Evolutionary conservation across 176 grass and related monocot genomes (phyloP).

Genomic region (Musa itinerans): DNA sequence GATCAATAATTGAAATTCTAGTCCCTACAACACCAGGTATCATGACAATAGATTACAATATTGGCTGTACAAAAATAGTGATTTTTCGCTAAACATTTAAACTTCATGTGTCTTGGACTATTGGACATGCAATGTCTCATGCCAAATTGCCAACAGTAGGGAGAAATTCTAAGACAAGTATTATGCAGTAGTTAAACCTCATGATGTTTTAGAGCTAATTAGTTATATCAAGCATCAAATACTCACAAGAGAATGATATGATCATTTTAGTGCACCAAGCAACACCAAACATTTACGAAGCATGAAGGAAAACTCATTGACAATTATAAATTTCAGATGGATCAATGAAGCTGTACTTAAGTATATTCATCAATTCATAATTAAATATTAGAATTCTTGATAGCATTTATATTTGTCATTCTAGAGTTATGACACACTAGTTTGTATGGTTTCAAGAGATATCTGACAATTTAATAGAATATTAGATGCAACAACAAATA

Average conservation of each 20-base stretch:
- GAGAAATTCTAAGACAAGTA: background rate
- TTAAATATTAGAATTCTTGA: too few species aligned
- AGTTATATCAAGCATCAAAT: background rate
- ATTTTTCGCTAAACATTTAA: background rate
- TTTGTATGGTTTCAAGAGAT: background rate
- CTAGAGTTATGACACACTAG: too few species aligned
- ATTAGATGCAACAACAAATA: background rate
- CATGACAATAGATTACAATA: background rate
- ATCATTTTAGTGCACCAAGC: too few species aligned
- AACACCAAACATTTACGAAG: too few species aligned
- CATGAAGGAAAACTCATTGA: too few species aligned
- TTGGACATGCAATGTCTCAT: background rate
- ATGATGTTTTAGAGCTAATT: background rate
- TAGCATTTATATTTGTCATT: too few species aligned
- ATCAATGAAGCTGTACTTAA: too few species aligned
- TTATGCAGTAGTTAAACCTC: background rate
- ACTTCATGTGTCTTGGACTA: background rate
- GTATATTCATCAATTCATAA: too few species aligned
- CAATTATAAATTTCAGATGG: too few species aligned
- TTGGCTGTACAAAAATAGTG: background rate
- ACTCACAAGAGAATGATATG: background rate
- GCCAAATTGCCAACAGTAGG: background rate
- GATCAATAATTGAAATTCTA: background rate
- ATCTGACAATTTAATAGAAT: background rate
- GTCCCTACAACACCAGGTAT: too few species aligned